These are phyloP conservation scores for Neurospora sp. DNA, from an alignment of 495 filamentous ascomycete genomes.

Conservation along the genomic window DNA sequence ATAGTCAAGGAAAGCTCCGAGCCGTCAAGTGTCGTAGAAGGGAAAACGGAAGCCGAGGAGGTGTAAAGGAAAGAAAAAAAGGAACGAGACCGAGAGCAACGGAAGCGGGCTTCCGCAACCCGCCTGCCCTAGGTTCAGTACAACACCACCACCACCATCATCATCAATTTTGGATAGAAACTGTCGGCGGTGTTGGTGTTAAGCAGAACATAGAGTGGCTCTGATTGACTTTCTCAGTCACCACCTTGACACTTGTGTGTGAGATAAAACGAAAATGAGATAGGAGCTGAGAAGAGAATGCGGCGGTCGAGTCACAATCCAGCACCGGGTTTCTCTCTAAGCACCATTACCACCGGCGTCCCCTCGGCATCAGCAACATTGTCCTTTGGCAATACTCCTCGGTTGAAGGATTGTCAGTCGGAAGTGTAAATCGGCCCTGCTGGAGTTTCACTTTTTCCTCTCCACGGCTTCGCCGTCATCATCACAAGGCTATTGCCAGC, in stretches of 20 bases:
- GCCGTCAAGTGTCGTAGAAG: neutral
- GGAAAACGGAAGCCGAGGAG: neutral
- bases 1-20: neutral
- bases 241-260: neutral
- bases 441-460: neutral
- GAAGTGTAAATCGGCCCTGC: neutral
- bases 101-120: neutral
- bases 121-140: neutral
- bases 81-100: neutral
- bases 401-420: neutral
- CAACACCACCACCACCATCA: neutral
- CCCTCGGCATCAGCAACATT: neutral
- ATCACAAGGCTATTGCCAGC: neutral
- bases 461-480: neutral
- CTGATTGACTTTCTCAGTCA: neutral
- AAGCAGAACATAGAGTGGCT: neutral
- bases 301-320: neutral
- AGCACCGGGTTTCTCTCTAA: neutral
- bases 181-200: neutral
- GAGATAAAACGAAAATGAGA: neutral
- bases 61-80: neutral
- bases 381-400: neutral
- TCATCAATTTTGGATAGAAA: neutral
- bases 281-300: neutral
- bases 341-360: neutral